Percentiles rank a stretch among this genome's conserved stretches.
Evolutionary conservation across 306 rosid genomes (phyloP).

Genomic region (Malus sieversii): DNA sequence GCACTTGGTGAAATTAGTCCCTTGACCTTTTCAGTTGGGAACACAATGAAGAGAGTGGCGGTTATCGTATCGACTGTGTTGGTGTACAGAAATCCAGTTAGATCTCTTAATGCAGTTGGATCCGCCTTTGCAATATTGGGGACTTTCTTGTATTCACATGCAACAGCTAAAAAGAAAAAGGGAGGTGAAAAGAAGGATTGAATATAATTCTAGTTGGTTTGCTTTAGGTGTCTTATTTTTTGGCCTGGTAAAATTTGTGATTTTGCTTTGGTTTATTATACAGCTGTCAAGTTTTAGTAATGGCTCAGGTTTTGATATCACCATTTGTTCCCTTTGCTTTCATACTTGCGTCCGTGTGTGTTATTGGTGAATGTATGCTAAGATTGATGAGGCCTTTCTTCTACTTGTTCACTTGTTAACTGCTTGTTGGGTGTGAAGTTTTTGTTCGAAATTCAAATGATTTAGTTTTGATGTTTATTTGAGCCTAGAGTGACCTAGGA

Average conservation of each 20-base stretch:
- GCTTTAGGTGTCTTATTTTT: neutral
- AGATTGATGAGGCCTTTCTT: neutral
- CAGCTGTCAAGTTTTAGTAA: neutral
- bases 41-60: conserved; percentile 90
- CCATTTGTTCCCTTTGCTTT: neutral
- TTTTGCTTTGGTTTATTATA: no score
- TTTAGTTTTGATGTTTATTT: neutral
- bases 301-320: neutral
- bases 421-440: neutral
- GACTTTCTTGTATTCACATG: conserved; percentile 84
- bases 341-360: neutral
- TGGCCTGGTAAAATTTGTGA: no score
- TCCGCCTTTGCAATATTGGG: conserved; percentile 84
- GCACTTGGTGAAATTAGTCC: conserved; percentile 87
- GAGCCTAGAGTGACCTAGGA: neutral
- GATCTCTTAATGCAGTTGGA: conserved; percentile 85
- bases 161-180: conserved; percentile 48
- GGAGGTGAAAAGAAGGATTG: conserved; percentile 53
- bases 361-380: neutral
- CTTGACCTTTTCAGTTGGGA: conserved; percentile 84
- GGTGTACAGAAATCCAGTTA: conserved; percentile 81
- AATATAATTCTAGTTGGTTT: neutral
- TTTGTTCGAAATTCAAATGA: neutral
- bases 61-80: conserved; percentile 69
- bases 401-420: neutral